These are phyloP conservation scores for Penicillium sp. DNA, from an alignment of 2,329 filamentous ascomycete genomes.

Conservation along the genomic window DNA sequence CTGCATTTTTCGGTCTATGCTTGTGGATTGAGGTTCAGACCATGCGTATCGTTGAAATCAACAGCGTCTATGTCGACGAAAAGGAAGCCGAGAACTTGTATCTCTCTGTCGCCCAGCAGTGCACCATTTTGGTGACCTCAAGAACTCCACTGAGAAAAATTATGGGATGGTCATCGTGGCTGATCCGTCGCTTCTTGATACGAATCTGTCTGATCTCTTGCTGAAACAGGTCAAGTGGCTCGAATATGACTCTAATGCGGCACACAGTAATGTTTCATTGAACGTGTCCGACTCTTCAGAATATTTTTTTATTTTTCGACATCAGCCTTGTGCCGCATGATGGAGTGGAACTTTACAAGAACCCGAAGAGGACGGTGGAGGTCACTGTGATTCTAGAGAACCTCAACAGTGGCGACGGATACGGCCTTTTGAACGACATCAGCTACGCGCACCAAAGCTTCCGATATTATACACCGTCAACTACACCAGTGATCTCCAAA, in stretches of 20 bases:
- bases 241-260: not conserved
- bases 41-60: not conserved
- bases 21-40: not conserved
- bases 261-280: not conserved
- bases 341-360: not conserved
- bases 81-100: no score
- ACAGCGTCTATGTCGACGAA: not conserved
- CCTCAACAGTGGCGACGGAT: not conserved
- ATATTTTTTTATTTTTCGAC: not conserved
- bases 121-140: no score
- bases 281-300: not conserved
- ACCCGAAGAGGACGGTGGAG: not conserved
- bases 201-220: no score
- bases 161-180: no score
- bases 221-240: not conserved
- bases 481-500: not conserved
- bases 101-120: no score
- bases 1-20: not conserved
- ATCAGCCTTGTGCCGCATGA: not conserved
- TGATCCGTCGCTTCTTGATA: no score
- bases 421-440: not conserved
- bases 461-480: not conserved
- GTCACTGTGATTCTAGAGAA: not conserved
- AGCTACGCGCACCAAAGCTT: not conserved
- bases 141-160: no score